These are phyloP conservation scores for Houttuynia cordata DNA, from an alignment of 164 flowering plant species.

Conservation along the genomic window DNA sequence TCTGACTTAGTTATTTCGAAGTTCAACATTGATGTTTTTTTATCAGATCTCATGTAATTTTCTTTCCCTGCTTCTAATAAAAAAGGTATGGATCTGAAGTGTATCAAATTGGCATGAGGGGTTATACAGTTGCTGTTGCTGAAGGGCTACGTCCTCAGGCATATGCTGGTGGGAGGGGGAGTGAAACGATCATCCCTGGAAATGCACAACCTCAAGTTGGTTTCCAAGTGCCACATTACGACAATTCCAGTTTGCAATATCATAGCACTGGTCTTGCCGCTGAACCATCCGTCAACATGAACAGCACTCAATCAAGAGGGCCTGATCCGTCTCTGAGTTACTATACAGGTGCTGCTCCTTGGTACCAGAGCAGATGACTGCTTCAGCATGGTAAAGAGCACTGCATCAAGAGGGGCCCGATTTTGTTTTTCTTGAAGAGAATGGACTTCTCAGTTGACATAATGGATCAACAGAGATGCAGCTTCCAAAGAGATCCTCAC, in stretches of 20 bases:
- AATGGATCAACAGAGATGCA: no score
- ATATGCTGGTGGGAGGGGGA: not conserved
- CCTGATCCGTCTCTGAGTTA: not conserved
- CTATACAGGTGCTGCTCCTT: not conserved
- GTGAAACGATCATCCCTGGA: not conserved
- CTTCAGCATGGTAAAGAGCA: no score
- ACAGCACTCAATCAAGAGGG: not conserved
- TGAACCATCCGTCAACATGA: not conserved
- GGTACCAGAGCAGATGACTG: not conserved
- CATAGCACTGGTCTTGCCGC: not conserved
- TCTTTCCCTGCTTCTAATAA: not conserved
- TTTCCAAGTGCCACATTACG: not conserved
- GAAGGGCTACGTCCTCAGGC: not conserved
- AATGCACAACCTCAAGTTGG: not conserved
- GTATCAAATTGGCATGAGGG: not conserved
- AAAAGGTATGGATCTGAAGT: not conserved
- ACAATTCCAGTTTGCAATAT: not conserved
- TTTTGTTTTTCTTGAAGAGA: no score
- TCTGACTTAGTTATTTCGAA: not conserved
- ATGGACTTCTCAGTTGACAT: no score
- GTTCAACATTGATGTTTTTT: not conserved
- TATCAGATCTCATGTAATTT: not conserved
- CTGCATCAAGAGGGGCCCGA: no score
- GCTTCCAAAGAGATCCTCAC: no score
- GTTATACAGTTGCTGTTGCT: not conserved